Evolutionary conservation across 2,329 filamentous ascomycete species (phyloP).

Genomic region (Alternaria arborescens): DNA sequence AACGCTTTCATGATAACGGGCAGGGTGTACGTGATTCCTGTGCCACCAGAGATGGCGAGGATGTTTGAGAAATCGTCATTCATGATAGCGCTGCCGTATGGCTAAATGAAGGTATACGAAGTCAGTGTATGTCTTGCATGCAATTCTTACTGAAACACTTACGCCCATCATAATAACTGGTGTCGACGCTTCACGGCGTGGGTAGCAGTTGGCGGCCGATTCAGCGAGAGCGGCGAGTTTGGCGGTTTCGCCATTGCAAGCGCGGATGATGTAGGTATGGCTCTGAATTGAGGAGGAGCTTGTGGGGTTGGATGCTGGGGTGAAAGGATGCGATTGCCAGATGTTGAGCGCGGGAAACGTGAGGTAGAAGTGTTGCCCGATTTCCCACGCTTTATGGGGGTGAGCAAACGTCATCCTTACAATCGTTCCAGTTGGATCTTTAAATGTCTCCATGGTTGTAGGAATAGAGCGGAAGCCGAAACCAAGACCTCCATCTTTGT

Average conservation of each 20-base stretch:
- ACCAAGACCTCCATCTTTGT: conserved; percentile 2
- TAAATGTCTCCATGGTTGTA: conserved; percentile 9
- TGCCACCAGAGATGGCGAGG: conserved; percentile 12
- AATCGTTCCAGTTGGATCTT: conserved; percentile 8
- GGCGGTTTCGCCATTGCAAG: too few relatives aligned
- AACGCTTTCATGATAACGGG: conserved; percentile 11
- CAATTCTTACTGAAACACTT: too few relatives aligned
- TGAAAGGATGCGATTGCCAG: conserved; percentile 16
- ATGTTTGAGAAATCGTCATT: conserved; percentile 9
- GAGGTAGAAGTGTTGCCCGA: conserved; percentile 13
- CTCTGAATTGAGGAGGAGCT: conserved; percentile 3
- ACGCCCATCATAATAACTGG: conserved; percentile 14
- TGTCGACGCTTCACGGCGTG: conserved; percentile 7
- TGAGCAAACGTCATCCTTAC: not conserved
- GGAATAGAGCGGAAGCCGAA: conserved; percentile 12
- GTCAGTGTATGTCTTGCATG: too few relatives aligned
- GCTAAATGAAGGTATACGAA: too few relatives aligned
- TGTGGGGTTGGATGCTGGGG: conserved; percentile 5
- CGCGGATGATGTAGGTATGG: not conserved
- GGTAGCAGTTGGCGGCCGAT: conserved; percentile 10
- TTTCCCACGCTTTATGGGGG: not conserved
- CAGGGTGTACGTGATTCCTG: conserved; percentile 11
- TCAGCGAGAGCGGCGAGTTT: conserved; percentile 14
- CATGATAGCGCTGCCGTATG: not conserved
- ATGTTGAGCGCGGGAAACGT: conserved; percentile 15